phyloP scores from a whole-genome alignment of 176 grass and related monocot species.

The Phoenix dactylifera region DNA sequence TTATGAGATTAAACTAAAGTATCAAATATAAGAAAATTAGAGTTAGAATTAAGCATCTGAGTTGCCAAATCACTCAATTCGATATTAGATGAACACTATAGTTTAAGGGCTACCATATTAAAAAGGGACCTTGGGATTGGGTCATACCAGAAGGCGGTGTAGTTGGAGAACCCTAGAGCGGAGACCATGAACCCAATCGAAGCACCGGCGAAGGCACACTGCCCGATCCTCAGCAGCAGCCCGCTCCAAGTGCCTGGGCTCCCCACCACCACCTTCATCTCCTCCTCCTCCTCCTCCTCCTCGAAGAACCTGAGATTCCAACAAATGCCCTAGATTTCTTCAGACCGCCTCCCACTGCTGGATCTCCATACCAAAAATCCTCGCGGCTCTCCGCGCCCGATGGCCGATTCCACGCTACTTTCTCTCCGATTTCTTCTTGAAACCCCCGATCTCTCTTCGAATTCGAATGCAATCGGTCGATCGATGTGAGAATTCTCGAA shows the following conservation, averaged over 20 bases:
- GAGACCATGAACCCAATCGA: constrained; percentile 73
- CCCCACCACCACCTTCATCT: constrained; percentile 55
- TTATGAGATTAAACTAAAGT: too few relatives aligned
- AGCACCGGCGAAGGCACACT: constrained; percentile 71
- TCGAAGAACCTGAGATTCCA: constrained; percentile 2
- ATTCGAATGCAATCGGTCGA: too few relatives aligned
- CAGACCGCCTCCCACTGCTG: background rate
- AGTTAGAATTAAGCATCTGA: too few relatives aligned
- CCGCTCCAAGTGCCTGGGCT: constrained; percentile 79
- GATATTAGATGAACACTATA: too few relatives aligned
- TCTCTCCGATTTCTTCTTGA: too few relatives aligned
- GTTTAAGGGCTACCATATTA: too few relatives aligned
- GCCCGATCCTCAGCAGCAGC: constrained; percentile 58
- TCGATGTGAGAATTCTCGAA: too few relatives aligned
- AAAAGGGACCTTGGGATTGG: too few relatives aligned
- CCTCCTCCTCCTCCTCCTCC: background rate
- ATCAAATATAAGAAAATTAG: too few relatives aligned
- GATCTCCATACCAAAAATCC: background rate
- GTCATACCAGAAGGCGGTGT: constrained; percentile 89
- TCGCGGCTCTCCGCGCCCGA: constrained; percentile 8
- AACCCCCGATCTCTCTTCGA: too few relatives aligned
- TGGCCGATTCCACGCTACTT: background rate
- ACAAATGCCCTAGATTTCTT: background rate
- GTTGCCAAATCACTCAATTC: too few relatives aligned
- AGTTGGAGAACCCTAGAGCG: constrained; percentile 67